Base-by-base conservation (phyloP, 192 early-diverging fungal species). In the Linnemannia exigua region DNA sequence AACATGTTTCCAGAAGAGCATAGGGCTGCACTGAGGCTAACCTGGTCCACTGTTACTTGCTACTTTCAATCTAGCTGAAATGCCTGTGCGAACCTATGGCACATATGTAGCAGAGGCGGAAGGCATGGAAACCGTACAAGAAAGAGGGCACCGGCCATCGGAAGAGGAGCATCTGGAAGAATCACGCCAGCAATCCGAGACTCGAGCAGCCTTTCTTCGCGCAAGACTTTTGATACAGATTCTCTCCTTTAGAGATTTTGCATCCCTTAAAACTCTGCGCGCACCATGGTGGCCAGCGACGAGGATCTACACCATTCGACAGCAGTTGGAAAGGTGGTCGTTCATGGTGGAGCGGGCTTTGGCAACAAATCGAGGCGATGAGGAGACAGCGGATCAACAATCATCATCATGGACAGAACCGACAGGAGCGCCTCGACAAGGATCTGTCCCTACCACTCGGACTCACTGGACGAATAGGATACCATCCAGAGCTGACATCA, bases 231-330 rank as follows among this genome's bases (percentile, higher is more conserved):
- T 82, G 36, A 72, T 82, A 17, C 48, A 47, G 1, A 72, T 82
- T 15, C 54, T 82, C 19, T 69, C 75, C 14, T 35, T 76, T n/a
- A 38, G 44, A 38, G 74, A 44, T 1, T 47, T 82, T 44, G 75
- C 52, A 46, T 63, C 70, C 51, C 19, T 82, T 4, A 54, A 82
- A 36, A 82, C 80, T 17, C 35, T 82, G 31, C 44, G 52, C 8
- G 80, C 74, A 1, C 80, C 80, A 19, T 82, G 80, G 80, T 72
- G 80, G 80, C 80, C 80, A 17, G 80, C 80, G 22, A 33, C 80
- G 6, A 70, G 61, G 41, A 82, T 82, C 15, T 82, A 82, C 22
- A 67, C 70, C 31, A 82, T 82, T 47, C 69, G 80, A 15, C 74
- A 77, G 35, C 74, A 72, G 36, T 52, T 82, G 11, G 80, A 82